Conservation (phyloP, 352 stramenopile species). For the Saprolegnia parasitica region DNA sequence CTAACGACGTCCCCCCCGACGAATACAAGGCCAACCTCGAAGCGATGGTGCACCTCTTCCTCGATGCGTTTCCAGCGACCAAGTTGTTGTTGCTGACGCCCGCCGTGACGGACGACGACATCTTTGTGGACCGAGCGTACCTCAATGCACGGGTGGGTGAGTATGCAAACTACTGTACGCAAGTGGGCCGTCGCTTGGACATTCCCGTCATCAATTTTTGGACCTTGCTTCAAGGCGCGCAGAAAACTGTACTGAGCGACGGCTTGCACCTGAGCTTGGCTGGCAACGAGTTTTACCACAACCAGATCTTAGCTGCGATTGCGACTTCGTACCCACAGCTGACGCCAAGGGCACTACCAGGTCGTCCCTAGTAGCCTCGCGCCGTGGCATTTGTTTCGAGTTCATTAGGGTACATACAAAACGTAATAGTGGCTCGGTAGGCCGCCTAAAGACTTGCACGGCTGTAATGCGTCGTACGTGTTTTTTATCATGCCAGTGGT, state of each 20-base stretch:
- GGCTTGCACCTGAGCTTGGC: not conserved
- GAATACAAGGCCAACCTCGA: not conserved
- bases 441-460: too few species aligned
- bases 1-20: not conserved
- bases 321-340: too few species aligned
- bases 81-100: not conserved
- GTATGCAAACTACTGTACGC: not conserved
- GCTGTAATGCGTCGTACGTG: too few species aligned
- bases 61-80: not conserved
- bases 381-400: too few species aligned
- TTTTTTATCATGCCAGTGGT: too few species aligned
- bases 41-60: not conserved
- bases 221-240: not conserved
- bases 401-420: too few species aligned
- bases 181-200: not conserved
- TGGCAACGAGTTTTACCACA: not conserved
- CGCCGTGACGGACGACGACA: not conserved
- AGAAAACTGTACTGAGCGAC: not conserved
- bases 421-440: too few species aligned
- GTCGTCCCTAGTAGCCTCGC: too few species aligned
- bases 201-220: not conserved
- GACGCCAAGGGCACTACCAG: too few species aligned
- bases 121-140: not conserved
- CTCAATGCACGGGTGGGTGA: not conserved
- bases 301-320: too few species aligned